phyloP scores from a whole-genome alignment of 73 alveolate species.

The Tetrahymena malaccensis region DNA sequence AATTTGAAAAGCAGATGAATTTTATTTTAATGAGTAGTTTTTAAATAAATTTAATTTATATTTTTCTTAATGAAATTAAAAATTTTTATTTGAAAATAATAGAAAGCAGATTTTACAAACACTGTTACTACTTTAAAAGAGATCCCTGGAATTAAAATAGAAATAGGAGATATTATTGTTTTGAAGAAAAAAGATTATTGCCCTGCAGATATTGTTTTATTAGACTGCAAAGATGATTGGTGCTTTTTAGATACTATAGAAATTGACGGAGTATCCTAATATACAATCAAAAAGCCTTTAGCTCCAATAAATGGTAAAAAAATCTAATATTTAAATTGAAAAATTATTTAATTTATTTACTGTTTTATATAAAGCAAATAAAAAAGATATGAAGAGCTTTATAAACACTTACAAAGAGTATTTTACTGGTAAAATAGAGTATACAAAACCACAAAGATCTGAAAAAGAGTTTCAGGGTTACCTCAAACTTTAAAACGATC shows the following conservation, averaged over 20 bases:
- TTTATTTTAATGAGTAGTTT: not conserved
- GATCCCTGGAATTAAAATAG: not conserved
- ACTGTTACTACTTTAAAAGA: not conserved
- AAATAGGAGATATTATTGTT: not conserved
- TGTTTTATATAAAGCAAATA: not conserved
- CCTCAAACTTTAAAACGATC: not conserved
- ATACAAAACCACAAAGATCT: not conserved
- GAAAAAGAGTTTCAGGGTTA: not conserved
- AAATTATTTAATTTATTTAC: not conserved
- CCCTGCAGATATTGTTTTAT: not conserved
- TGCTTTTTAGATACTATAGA: not conserved
- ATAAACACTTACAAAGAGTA: not conserved
- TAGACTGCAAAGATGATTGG: not conserved
- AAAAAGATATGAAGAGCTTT: not conserved
- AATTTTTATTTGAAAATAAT: not conserved
- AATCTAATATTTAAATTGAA: not conserved
- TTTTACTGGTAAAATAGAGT: not conserved
- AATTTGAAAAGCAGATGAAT: no score
- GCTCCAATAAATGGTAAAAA: not conserved
- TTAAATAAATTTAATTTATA: not conserved
- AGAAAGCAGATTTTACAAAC: not conserved
- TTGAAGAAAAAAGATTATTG: not conserved
- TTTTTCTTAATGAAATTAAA: not conserved
- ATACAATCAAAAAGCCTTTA: not conserved
- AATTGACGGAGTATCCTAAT: not conserved